phyloP scores from a whole-genome alignment of 176 grass and related monocot genomes.

The Secale cereale region DNA sequence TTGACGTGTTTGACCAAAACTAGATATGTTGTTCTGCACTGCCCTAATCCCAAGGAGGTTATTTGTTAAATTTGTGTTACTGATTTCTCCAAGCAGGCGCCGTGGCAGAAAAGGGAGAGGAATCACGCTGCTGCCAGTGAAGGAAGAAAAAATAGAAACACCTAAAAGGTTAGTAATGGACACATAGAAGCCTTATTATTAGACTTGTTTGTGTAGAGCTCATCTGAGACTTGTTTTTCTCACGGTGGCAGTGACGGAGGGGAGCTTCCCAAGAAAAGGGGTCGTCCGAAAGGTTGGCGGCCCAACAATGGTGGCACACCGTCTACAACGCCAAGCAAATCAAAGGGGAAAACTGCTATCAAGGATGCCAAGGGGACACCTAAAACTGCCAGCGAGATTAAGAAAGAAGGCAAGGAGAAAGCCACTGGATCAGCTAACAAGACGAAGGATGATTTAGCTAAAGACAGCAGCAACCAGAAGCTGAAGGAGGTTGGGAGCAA shows the following conservation, averaged over 20 bases:
- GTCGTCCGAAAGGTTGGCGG: conserved; percentile 48
- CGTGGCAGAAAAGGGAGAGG: conserved; percentile 42
- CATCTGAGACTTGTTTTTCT: conserved; percentile 24
- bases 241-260: conserved; percentile 30
- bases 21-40: neutral
- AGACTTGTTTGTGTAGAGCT: neutral
- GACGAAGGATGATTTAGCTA: conserved; percentile 28
- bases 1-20: neutral
- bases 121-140: neutral
- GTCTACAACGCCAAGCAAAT: conserved; percentile 29
- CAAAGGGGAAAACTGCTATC: conserved; percentile 38
- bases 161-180: conserved; percentile 46
- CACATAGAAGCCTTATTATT: neutral
- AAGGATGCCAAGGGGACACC: conserved; percentile 33
- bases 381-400: conserved; percentile 26
- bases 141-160: conserved; percentile 45
- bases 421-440: conserved; percentile 12
- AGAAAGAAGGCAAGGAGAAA: conserved; percentile 30
- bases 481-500: conserved; percentile 31
- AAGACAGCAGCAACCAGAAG: conserved; percentile 36
- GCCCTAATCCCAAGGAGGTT: neutral
- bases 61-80: conserved; percentile 12
- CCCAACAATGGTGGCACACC: conserved; percentile 33
- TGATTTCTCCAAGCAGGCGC: conserved; percentile 36
- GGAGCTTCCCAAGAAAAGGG: conserved; percentile 54